Base-by-base conservation (phyloP, 192 early-diverging fungal species). In the Mortierella hygrophila region DNA sequence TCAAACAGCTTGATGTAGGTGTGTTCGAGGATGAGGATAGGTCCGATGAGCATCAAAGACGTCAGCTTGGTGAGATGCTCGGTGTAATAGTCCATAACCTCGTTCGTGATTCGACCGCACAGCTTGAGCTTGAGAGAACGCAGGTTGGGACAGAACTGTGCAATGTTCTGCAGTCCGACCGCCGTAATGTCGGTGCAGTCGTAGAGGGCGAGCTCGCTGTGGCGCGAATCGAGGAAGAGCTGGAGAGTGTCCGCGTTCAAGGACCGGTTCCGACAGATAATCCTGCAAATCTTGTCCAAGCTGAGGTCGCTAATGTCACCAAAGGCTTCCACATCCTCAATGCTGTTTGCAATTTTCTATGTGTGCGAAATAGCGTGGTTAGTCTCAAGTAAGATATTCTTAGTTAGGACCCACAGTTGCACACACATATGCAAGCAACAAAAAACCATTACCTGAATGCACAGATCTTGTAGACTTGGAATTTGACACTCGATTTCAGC, bases 281-380 rank as follows among this genome's bases (percentile, higher is more conserved):
- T 96, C 60, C 91, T 94, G 75, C 93, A 92, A 38, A 98, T 92
- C 76, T 91, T 90, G 75, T 93, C 89, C 89, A 96, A 90, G 80
- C 93, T 95, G 38, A 91, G 72, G 4, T 86, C 88, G 16, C 94
- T 88, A 40, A 98, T 95, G 80, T 95, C 94, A n/a, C 97, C 97
- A 89, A 98, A 93, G 23, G 92, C 92, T 70, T 97, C 96, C 0
- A 98, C 94, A 80, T 92, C 92, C 71, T 97, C 95, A 65, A 98
- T 94, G 74, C 95, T 90, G 73, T 90, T 90, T 3, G 94, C 95
- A 82, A 97, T 94, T 35, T 92, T 77, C 92, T 93, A 32, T 65
- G 40, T 0, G 11, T 70, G 54, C 3, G 73, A 26, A 54, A 68
- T 42, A 69, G 40, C 63, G 7, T 46, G 63, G 13, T 26, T 13